Percentiles rank a stretch among this genome's conserved stretches.
Evolutionary conservation across 2,329 filamentous ascomycete species (phyloP).

Genomic region (Xylariaceae sp.): DNA sequence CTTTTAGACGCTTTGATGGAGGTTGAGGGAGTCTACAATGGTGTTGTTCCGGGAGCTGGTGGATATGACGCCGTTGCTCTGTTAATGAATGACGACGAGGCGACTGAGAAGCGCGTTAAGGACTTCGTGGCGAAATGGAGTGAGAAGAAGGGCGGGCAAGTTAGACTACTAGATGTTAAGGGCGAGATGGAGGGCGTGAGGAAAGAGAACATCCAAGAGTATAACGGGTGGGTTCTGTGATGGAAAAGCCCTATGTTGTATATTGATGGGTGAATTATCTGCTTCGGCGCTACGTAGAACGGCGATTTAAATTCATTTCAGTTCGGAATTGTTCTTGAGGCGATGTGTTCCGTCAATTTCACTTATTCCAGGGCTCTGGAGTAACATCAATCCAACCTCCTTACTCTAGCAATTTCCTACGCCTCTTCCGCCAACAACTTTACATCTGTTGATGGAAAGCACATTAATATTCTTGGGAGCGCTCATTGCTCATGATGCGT

Average conservation of each 20-base stretch:
- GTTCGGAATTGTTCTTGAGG: too few relatives aligned
- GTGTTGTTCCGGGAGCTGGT: constrained; percentile 92
- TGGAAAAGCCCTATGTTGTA: background rate
- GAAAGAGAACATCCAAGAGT: constrained; percentile 38
- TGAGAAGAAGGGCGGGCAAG: constrained; percentile 62
- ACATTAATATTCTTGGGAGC: too few relatives aligned
- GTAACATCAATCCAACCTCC: too few relatives aligned
- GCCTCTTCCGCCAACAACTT: too few relatives aligned
- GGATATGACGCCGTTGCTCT: constrained; percentile 90
- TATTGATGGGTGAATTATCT: background rate
- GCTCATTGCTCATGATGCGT: too few relatives aligned
- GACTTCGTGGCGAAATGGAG: constrained; percentile 72
- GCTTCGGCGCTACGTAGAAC: too few relatives aligned
- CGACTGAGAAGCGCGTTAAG: constrained; percentile 66
- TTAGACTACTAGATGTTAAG: constrained; percentile 64
- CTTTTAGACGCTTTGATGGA: constrained; percentile 76
- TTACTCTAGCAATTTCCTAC: too few relatives aligned
- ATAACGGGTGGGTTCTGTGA: constrained; percentile 39
- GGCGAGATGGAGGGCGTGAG: constrained; percentile 45
- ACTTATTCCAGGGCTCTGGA: too few relatives aligned
- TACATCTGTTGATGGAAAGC: too few relatives aligned
- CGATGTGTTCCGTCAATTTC: too few relatives aligned
- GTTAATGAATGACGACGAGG: constrained; percentile 75
- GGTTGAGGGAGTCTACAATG: constrained; percentile 83
- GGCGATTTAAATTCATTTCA: too few relatives aligned